phyloP scores from a whole-genome alignment of 2,329 filamentous ascomycete species.

The Trichoderma semiorbis region DNA sequence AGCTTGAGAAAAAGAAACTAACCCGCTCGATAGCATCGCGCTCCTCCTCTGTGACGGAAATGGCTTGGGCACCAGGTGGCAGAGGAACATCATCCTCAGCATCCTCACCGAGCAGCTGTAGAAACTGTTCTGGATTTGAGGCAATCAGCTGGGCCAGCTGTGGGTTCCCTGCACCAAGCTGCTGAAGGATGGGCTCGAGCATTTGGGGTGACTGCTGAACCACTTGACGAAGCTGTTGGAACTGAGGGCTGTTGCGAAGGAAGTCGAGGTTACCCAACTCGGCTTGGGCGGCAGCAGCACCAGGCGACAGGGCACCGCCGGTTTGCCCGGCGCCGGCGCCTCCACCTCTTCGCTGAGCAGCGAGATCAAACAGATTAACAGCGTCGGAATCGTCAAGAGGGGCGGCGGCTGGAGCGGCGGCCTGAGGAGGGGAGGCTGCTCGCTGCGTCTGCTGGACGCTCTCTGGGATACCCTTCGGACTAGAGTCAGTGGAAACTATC shows the following conservation, averaged over 20 bases:
- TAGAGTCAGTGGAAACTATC: slow-evolving; percentile 13
- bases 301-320: slow-evolving; percentile 46
- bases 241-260: slow-evolving; percentile 90
- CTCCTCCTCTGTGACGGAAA: slow-evolving; percentile 92
- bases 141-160: slow-evolving; percentile 90
- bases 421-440: slow-evolving; percentile 33
- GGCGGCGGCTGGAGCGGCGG: slow-evolving; percentile 39
- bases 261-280: slow-evolving; percentile 83
- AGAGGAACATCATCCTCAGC: slow-evolving; percentile 78
- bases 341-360: slow-evolving; percentile 65
- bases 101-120: slow-evolving; percentile 85
- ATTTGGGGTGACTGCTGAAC: slow-evolving; percentile 98
- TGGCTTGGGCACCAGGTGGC: slow-evolving; percentile 83
- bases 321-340: slow-evolving; percentile 36
- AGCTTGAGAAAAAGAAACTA: slow-evolving; percentile 30
- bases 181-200: slow-evolving; percentile 96
- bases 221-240: slow-evolving; percentile 94
- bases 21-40: slow-evolving; percentile 94
- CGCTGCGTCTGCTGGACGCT: slow-evolving; percentile 62
- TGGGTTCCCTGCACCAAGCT: slow-evolving; percentile 91
- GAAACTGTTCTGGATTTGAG: slow-evolving; percentile 87
- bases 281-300: slow-evolving; percentile 46
- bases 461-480: slow-evolving; percentile 78
- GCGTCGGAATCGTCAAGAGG: slow-evolving; percentile 59
- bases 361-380: slow-evolving; percentile 90